Evolutionary conservation across 768 basidiomycete species (phyloP).

Genomic region (Tulasnella sp.): DNA sequence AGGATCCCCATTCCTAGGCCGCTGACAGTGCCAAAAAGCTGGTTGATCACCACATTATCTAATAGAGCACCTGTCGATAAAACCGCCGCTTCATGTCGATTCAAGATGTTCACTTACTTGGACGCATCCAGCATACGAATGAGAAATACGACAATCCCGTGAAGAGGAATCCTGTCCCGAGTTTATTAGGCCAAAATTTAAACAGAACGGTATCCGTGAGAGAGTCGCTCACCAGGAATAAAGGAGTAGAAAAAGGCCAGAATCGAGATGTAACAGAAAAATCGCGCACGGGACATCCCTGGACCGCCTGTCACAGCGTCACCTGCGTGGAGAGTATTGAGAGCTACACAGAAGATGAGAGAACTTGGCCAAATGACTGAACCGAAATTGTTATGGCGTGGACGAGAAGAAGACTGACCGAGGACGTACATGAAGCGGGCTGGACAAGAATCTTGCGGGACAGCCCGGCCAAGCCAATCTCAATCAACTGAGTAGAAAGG

Average conservation of each 20-base stretch:
- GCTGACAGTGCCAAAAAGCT: conserved; percentile 81
- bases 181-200: background rate
- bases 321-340: conserved; percentile 97
- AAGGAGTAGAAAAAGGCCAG: conserved; percentile 85
- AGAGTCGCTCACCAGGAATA: conserved; percentile 65
- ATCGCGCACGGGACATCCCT: conserved; percentile 73
- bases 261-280: conserved; percentile 68
- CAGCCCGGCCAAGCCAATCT: conserved; percentile 89
- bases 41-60: conserved; percentile 82
- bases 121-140: conserved; percentile 86
- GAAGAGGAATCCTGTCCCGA: conserved; percentile 79
- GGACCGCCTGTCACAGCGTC: conserved; percentile 58
- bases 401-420: no score
- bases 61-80: background rate
- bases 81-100: background rate
- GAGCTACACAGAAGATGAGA: conserved; percentile 86
- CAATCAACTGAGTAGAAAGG: conserved; percentile 90
- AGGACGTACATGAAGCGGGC: conserved; percentile 67
- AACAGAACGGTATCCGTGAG: no score
- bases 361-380: conserved; percentile 97
- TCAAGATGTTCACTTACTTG: conserved; percentile 26
- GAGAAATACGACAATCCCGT: conserved; percentile 84
- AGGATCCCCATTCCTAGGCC: conserved; percentile 89
- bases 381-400: background rate
- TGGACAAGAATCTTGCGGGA: conserved; percentile 89